Percentiles rank a stretch among this genome's conserved stretches.
phyloP scores from a whole-genome alignment of 1,284 basidiomycete genomes.

The Mycosarcoma maydis region DNA sequence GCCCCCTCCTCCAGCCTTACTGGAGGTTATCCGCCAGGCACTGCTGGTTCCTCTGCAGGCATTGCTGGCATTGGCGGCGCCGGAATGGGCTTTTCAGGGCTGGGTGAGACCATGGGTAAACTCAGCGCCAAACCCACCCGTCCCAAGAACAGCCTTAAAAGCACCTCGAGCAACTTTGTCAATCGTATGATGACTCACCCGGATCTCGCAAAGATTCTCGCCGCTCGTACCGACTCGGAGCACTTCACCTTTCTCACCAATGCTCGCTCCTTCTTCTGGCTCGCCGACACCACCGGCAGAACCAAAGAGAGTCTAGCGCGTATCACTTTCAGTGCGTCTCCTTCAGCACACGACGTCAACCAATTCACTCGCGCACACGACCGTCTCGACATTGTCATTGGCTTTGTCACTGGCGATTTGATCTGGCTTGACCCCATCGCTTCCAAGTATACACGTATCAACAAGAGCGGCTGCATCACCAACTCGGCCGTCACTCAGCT shows the following conservation, averaged over 20 bases:
- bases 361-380: constrained; percentile 78
- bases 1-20: constrained; percentile 45
- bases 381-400: constrained; percentile 87
- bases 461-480: constrained; percentile 87
- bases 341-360: constrained; percentile 87
- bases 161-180: constrained; percentile 88
- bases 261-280: constrained; percentile 57
- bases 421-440: constrained; percentile 80
- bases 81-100: constrained; percentile 45
- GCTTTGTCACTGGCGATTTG: constrained; percentile 90
- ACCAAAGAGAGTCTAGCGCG: constrained; percentile 75
- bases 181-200: constrained; percentile 82
- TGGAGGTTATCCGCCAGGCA: constrained; percentile 42
- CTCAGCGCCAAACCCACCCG: constrained; percentile 68
- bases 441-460: constrained; percentile 85
- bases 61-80: constrained; percentile 44
- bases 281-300: constrained; percentile 44
- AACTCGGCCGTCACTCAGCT: constrained; percentile 82
- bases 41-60: constrained; percentile 34
- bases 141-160: constrained; percentile 86
- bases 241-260: constrained; percentile 56
- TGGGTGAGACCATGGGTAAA: constrained; percentile 44
- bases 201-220: constrained; percentile 77
- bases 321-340: constrained; percentile 79
- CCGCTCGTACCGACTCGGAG: constrained; percentile 74